Evolutionary conservation across 2,329 filamentous ascomycete genomes (phyloP).

Genomic region (Cercospora berteroae): DNA sequence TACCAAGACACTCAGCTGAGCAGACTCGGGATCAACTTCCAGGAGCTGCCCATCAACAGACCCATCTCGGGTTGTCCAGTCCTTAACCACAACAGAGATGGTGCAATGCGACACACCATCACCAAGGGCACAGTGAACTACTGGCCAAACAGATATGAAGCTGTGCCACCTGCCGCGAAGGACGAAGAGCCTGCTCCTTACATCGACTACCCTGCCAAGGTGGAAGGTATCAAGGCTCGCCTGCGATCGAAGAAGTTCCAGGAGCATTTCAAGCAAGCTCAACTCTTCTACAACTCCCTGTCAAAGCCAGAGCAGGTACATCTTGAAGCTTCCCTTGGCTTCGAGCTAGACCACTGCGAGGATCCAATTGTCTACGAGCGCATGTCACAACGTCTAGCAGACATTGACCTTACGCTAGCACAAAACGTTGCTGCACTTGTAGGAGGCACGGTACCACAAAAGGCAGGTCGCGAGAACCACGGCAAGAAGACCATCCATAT

Average conservation of each 20-base stretch:
- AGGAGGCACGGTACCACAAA: constrained; percentile 60
- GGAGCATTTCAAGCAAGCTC: constrained; percentile 74
- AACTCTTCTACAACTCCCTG: constrained; percentile 80
- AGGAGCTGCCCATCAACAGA: constrained; percentile 71
- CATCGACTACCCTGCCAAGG: constrained; percentile 63
- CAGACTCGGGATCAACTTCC: constrained; percentile 70
- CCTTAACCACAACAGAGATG: constrained; percentile 37
- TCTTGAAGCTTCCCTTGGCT: constrained; percentile 59
- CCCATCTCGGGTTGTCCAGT: constrained; percentile 44
- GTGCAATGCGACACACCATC: constrained; percentile 67
- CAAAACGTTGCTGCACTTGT: constrained; percentile 68
- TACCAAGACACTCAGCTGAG: constrained; percentile 68
- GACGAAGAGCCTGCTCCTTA: constrained; percentile 62
- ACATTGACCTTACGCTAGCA: constrained; percentile 70
- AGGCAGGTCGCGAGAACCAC: constrained; percentile 58
- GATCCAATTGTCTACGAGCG: constrained; percentile 73
- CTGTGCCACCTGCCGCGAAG: constrained; percentile 59
- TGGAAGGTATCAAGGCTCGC: constrained; percentile 68
- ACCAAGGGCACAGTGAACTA: constrained; percentile 73
- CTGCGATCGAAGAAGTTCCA: constrained; percentile 70
- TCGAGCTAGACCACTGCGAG: constrained; percentile 79
- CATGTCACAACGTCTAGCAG: constrained; percentile 64
- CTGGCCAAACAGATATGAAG: constrained; percentile 71
- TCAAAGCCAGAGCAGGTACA: constrained; percentile 65
- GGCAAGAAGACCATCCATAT: constrained; percentile 66